Evolutionary conservation across 768 basidiomycete species (phyloP), one percentile per base, ranked within the genome.

Genomic region (Mycena indigotica): DNA sequence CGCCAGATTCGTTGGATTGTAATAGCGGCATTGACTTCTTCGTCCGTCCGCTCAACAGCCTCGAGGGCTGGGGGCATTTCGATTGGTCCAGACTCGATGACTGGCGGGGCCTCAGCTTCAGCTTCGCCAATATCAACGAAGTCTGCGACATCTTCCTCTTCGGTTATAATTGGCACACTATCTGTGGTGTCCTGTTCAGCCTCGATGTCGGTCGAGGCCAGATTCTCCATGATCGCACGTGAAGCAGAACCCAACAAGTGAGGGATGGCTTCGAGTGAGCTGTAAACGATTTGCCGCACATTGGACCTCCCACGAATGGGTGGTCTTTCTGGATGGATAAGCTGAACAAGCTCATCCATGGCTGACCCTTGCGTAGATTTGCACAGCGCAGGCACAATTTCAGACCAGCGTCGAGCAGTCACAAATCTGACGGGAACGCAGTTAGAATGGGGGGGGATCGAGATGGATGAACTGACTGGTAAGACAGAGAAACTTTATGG

Each of bases 201-300:
- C 48, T 39, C 35, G n/a, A 17, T 46, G 28, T 48, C 24, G 21
- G 19, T 23, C 5, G 23, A 24, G 48, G 28, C 52, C 23, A 28
- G 41, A 26, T n/a, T 48, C 15, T 64, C 52, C 39, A 48, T 41
- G 1, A 50, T 8, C 12, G 32, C 39, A 13, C 52, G 50, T 16
- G 57, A 53, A n/a, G 57, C 51, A 19, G 48, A 24, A 10, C 63
- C 60, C 5, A 78, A 51, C 21, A 77, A 51, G 13, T 45, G 44
- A 0, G 69, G 71, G 13, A 79, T 67, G 4, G 76, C 72, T 2
- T 65, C 69, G 3, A 65, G 54, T 2, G 63, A 54, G 16, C 61
- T 48, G 64, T 67, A 80, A 3, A 71, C 46, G 26, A 78, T 66
- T 12, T 69, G 62, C 6, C 69, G 69, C 13, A 77, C 66, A 13